These are phyloP conservation scores for Lentithecium fluviatile DNA, from an alignment of 495 filamentous ascomycete genomes.

Conservation along the genomic window DNA sequence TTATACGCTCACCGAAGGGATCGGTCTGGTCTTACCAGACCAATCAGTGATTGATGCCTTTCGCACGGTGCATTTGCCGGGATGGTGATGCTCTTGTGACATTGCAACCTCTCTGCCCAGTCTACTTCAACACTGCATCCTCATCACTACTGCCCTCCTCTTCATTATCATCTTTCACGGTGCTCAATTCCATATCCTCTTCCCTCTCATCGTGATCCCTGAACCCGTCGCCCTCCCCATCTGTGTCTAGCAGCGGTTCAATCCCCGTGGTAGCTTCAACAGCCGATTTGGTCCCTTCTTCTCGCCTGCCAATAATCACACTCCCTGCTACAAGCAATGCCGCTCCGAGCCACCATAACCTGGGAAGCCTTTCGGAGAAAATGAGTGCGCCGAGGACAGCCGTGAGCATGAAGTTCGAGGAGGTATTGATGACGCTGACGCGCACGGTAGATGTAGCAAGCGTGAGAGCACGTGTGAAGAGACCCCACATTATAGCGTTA, in stretches of 20 bases:
- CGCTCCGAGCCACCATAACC: conserved; percentile 87
- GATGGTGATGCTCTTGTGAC: no score
- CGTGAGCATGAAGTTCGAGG: conserved; percentile 87
- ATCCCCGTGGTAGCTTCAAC: conserved; percentile 13
- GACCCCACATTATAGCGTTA: conserved; percentile 93
- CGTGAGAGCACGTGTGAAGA: conserved; percentile 82
- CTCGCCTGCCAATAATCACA: conserved; percentile 82
- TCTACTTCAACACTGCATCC: conserved; percentile 33
- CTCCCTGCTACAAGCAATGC: conserved; percentile 82
- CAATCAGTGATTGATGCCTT: no score
- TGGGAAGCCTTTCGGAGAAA: conserved; percentile 69
- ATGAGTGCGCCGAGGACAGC: conserved; percentile 77
- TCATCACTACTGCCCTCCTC: conserved; percentile 19
- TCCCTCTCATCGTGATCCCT: conserved; percentile 17
- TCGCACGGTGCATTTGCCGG: no score
- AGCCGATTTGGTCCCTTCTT: conserved; percentile 51
- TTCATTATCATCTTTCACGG: conserved; percentile 25
- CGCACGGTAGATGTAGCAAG: conserved; percentile 81
- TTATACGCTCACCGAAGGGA: no score
- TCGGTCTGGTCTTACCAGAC: no score
- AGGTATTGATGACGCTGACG: conserved; percentile 90
- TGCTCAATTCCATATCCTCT: conserved; percentile 24
- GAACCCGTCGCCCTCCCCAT: conserved; percentile 6
- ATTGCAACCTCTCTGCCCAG: not conserved
- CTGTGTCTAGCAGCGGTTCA: conserved; percentile 26